Base-by-base conservation (phyloP, 768 basidiomycete genomes). In the Bullera alba region DNA sequence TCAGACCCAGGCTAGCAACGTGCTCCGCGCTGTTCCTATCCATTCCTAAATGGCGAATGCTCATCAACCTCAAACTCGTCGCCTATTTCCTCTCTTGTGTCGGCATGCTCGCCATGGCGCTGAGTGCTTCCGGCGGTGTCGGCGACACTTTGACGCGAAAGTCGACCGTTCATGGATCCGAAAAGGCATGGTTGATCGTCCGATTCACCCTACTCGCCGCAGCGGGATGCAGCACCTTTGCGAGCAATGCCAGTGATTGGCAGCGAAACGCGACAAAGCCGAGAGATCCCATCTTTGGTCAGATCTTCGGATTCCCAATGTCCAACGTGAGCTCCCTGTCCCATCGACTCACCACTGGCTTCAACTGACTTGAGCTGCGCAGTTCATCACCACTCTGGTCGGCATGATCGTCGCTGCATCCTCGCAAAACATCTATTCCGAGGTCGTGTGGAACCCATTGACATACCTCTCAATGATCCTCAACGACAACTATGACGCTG, bases 271-370 rank as follows among this genome's bases (percentile, higher is more conserved):
- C 62, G 1, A 54, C 49, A 2, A 38, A 47, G 8, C 48, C 52
- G 17, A 51, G 42, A 8, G 54, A 64, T 38, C 58, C 60, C 0
- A 61, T 69, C 50, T 30, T 64, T 5, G 67, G 67, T 1, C 62
- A 69, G 21, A 35, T 69, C 7, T 17, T 66, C 19, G 67, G 67
- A 2, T 69, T 69, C 44, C 67, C 67, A 0, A 28, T 64, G 32
- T 50, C 57, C 25, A 68, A 68, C 53, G 54, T 56, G 34, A 48
- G 49, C 32, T 28, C 14, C 16, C 5, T 30, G 29, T 19, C n/a
- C n/a, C n/a, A n/a, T n/a, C n/a, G n/a, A n/a, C n/a, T n/a, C n/a
- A n/a, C n/a, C n/a, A n/a, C n/a, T n/a, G n/a, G n/a, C n/a, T n/a
- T n/a, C n/a, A n/a, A 32, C 26, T 6, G 7, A 26, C 35, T 51